phyloP scores from a whole-genome alignment of 768 basidiomycete genomes.

The Psilocybe cubensis region DNA sequence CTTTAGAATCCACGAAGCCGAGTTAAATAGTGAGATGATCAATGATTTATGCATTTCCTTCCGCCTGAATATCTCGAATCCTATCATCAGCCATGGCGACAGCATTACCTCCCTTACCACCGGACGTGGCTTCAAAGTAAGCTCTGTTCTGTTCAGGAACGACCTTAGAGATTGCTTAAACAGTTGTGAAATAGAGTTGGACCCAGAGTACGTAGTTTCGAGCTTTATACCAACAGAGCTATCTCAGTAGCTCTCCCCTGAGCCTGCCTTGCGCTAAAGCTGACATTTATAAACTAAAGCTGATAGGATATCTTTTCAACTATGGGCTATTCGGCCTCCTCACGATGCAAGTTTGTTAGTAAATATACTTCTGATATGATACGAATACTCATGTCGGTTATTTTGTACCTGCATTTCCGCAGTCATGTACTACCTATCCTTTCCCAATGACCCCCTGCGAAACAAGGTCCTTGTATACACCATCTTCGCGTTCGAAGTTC shows the following conservation, averaged over 20 bases:
- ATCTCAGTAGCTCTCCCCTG: not conserved
- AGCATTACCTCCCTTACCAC: not conserved
- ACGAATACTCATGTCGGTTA: too few relatives aligned
- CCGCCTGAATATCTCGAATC: too few relatives aligned
- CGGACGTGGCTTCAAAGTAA: slow-evolving; percentile 1
- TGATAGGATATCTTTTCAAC: slow-evolving; percentile 14
- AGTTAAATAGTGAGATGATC: too few relatives aligned
- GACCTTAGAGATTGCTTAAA: not conserved
- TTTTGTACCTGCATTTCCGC: too few relatives aligned
- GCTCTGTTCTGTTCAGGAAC: not conserved
- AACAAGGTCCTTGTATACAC: slow-evolving; percentile 11
- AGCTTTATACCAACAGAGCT: not conserved
- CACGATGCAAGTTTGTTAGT: slow-evolving; percentile 13
- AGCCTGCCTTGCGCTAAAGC: not conserved
- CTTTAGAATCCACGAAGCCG: too few relatives aligned
- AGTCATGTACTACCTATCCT: slow-evolving; percentile 13
- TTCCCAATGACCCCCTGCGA: slow-evolving; percentile 10
- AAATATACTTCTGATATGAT: not conserved
- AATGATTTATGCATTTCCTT: too few relatives aligned
- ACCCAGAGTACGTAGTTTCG: not conserved
- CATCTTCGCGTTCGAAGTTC: slow-evolving; percentile 5
- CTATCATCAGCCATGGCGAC: not conserved
- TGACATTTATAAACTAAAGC: not conserved
- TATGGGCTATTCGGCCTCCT: slow-evolving; percentile 14
- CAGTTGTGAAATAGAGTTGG: not conserved